Conservation (phyloP, 2,329 filamentous ascomycete genomes). For the Ustulina deusta region DNA sequence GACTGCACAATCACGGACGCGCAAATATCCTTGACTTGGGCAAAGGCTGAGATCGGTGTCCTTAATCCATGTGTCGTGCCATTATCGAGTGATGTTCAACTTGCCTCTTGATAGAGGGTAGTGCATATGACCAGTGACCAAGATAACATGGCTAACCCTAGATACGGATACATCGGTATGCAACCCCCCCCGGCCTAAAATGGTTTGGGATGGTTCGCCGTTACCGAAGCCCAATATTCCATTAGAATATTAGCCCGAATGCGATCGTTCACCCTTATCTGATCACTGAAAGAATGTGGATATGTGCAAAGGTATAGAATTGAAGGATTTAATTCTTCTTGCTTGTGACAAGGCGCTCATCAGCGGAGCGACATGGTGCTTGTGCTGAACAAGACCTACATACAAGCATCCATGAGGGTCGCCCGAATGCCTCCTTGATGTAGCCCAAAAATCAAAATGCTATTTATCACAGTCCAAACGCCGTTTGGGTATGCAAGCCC, state of each 20-base stretch:
- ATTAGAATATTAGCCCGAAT: slow-evolving; percentile 3
- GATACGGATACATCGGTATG: neutral
- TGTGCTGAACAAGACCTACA: slow-evolving; percentile 30
- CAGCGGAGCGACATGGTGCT: slow-evolving; percentile 19
- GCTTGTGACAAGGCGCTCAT: slow-evolving; percentile 20
- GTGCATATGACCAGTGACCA: neutral
- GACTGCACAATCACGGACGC: neutral
- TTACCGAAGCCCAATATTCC: neutral
- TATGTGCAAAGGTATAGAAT: slow-evolving; percentile 18
- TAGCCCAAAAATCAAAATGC: slow-evolving; percentile 38
- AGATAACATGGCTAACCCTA: neutral
- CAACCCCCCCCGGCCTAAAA: neutral
- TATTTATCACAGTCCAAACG: slow-evolving; percentile 41
- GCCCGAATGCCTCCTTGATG: slow-evolving; percentile 35
- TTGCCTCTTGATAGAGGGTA: too few relatives aligned
- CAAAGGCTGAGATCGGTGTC: neutral
- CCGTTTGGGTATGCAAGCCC: slow-evolving; percentile 41
- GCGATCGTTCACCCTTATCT: slow-evolving; percentile 5
- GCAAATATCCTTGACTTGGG: neutral
- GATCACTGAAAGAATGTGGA: neutral
- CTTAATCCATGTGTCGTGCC: neutral
- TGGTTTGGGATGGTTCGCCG: neutral
- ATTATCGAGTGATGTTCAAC: too few relatives aligned
- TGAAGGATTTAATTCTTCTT: slow-evolving; percentile 35
- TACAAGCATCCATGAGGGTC: slow-evolving; percentile 34